A percentile compares a stretch with the other conserved stretches of the same genome.
These are phyloP conservation scores for Ploettnerulaceae sp. DNA, from an alignment of 2,329 filamentous ascomycete species.

Conservation along the genomic window DNA sequence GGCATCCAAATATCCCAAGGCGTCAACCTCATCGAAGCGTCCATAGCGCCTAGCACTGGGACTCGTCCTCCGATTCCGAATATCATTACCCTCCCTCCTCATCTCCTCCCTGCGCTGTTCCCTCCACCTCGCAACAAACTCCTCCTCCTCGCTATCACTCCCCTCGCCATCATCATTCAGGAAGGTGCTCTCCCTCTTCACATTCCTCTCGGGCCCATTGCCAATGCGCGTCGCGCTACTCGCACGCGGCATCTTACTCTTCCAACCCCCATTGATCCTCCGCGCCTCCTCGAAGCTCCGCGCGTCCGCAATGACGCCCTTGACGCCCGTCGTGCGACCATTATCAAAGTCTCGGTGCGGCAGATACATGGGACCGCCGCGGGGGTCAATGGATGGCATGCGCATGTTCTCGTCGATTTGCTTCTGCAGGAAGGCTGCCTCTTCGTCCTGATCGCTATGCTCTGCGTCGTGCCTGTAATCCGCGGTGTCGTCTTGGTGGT, in stretches of 20 bases:
- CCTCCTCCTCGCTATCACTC: slow-evolving; percentile 56
- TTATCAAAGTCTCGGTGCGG: slow-evolving; percentile 59
- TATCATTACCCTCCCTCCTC: slow-evolving; percentile 53
- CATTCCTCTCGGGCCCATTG: slow-evolving; percentile 4
- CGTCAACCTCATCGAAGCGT: slow-evolving; percentile 77
- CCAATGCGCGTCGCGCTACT: slow-evolving; percentile 15
- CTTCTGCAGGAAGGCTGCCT: slow-evolving; percentile 30
- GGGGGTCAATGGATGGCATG: slow-evolving; percentile 52
- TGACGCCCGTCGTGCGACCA: slow-evolving; percentile 72
- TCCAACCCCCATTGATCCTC: slow-evolving; percentile 21
- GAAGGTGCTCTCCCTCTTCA: slow-evolving; percentile 25
- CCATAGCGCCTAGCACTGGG: slow-evolving; percentile 77
- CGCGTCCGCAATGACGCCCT: slow-evolving; percentile 82
- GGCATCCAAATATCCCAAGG: slow-evolving; percentile 87
- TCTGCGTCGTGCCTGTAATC: slow-evolving; percentile 45
- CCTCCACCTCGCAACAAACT: slow-evolving; percentile 85
- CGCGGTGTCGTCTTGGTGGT: slow-evolving; percentile 54
- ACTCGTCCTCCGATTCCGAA: slow-evolving; percentile 64
- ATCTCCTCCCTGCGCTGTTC: slow-evolving; percentile 75
- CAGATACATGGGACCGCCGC: slow-evolving; percentile 47
- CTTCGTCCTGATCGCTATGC: slow-evolving; percentile 49
- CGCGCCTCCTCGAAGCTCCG: slow-evolving; percentile 67
- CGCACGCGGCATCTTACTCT: slow-evolving; percentile 49
- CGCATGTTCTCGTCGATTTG: slow-evolving; percentile 62
- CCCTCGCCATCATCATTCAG: slow-evolving; percentile 28